Evolutionary conservation across 257 asterid species (phyloP), one percentile per base, ranked within the genome.

Genomic region (Primulina huaijiensis): DNA sequence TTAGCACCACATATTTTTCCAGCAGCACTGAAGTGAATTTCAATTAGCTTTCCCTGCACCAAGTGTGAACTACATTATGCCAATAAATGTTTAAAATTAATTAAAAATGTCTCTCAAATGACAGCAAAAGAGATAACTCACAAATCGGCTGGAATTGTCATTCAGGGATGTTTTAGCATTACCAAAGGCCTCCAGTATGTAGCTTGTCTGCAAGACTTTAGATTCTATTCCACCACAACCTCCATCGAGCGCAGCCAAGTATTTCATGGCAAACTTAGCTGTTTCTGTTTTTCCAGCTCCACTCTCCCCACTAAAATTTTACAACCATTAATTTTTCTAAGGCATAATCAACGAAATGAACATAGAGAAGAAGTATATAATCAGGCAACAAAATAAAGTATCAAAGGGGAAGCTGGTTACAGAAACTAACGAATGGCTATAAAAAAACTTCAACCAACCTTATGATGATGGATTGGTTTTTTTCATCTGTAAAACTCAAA

Each of bases 281-380:
- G 98, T 94, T 86, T 94, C 97, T 43, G 99, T 94, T 86, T 94
- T 94, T 68, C 99, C 99, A 77, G 99, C 82, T 11, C 99, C 99
- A 76, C 98, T 94, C 83, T 88, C 93, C 73, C 98, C 99, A 73
- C 99, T 94, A 64, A 30, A 81, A 77, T 27, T 69, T 68, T 67
- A 78, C 29, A 73, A 73, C 35, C 68, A 56, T 75, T 70, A 64
- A 21, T 29, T 62, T 20, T 34, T 73, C 69, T 64, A 59, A 71
- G 23, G 8, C 53, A 61, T 43, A 35, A 61, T 60, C 29, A 19
- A 62, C 16, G 11, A 25, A 59, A 25, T 34, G n/a, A 34, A 64
- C n/a, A 14, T 58, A 25, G 50, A 29, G 29, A 53, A 59, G 14
- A 46, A 25, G 40, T 21, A 74, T 27, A 58, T 5, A 35, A 30